Base-by-base conservation (phyloP, 345 rosid genomes). In the Brassica juncea region DNA sequence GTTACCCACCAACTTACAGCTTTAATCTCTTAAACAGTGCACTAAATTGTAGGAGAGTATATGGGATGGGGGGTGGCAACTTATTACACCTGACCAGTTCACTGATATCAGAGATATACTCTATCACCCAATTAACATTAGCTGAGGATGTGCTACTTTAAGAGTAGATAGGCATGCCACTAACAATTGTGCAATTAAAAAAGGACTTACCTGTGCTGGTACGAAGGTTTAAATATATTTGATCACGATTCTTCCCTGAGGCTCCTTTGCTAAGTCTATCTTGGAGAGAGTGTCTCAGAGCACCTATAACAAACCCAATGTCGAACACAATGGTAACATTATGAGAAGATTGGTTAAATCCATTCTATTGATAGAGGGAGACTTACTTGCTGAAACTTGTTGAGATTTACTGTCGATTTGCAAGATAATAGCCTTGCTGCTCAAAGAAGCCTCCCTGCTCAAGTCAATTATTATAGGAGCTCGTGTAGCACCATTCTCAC, bases 301-400 rank as follows among this genome's bases (percentile, higher is more conserved):
- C 57, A 52, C 57, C 57, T 52, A n/a, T n/a, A 47, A 47, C 54
- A 47, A 11, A 42, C 15, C 54, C 54, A 10, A 10, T 47, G 54
- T 47, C 4, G 76, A 78, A 67, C 77, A 79, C 65, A 71, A 80
- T 78, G 10, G 11, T 61, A 19, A 82, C 47, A 77, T 68, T 67
- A 84, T 71, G 73, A 74, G 25, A 15, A 68, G 42, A 74, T 23
- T 55, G 68, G 74, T 58, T 8, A 1, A 68, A 52, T 28, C 9
- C 58, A 35, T 21, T 19, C 34, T 37, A 65, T 54, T 59, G 65
- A 66, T 12, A 47, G 54, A 47, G 54, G 16, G 54, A 47, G 16
- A 47, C 54, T 47, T 47, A 12, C 54, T 47, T 4, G 54, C 16
- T 14, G 54, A 47, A 47, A 47, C 54, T 47, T 47, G 54, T 47